These are phyloP conservation scores for Colletotrichum orbiculare DNA, from an alignment of 2,329 filamentous ascomycete species.

Conservation along the genomic window DNA sequence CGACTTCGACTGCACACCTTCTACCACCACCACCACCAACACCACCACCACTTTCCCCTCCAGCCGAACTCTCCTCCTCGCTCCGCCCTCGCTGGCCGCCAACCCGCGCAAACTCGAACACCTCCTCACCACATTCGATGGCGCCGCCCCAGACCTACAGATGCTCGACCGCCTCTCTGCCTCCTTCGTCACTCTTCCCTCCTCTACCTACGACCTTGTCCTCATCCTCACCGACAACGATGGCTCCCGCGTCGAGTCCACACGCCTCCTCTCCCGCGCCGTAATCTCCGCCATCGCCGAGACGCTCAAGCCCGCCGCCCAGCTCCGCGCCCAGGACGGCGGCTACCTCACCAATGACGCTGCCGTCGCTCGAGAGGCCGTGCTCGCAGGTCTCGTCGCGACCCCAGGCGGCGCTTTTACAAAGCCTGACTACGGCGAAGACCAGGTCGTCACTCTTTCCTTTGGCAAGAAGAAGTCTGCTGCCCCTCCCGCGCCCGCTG, in stretches of 20 bases:
- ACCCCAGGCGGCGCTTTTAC: constrained; percentile 73
- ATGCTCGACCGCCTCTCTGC: constrained; percentile 95
- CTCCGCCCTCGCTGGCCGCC: constrained; percentile 88
- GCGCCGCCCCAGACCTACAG: constrained; percentile 85
- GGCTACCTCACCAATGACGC: constrained; percentile 58
- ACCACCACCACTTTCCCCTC: constrained; percentile 42
- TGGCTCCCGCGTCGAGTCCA: constrained; percentile 70
- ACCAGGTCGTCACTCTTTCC: constrained; percentile 66
- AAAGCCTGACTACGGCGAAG: constrained; percentile 72
- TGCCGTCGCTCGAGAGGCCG: constrained; percentile 77
- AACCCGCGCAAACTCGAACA: constrained; percentile 81
- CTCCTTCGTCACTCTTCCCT: constrained; percentile 81
- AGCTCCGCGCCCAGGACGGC: constrained; percentile 76
- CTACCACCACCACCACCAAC: constrained; percentile 40
- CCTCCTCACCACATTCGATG: constrained; percentile 79
- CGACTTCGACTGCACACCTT: constrained; percentile 58
- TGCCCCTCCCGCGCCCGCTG: constrained; percentile 39
- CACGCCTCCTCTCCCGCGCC: constrained; percentile 75
- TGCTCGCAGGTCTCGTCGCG: constrained; percentile 81
- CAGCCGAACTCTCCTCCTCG: constrained; percentile 81
- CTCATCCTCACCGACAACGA: constrained; percentile 85
- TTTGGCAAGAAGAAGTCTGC: constrained; percentile 50
- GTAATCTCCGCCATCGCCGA: constrained; percentile 77
- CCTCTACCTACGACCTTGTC: constrained; percentile 83
- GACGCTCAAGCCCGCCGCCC: constrained; percentile 67